Evolutionary conservation across 768 basidiomycete species (phyloP).

Genomic region (Amanita fuliginea): DNA sequence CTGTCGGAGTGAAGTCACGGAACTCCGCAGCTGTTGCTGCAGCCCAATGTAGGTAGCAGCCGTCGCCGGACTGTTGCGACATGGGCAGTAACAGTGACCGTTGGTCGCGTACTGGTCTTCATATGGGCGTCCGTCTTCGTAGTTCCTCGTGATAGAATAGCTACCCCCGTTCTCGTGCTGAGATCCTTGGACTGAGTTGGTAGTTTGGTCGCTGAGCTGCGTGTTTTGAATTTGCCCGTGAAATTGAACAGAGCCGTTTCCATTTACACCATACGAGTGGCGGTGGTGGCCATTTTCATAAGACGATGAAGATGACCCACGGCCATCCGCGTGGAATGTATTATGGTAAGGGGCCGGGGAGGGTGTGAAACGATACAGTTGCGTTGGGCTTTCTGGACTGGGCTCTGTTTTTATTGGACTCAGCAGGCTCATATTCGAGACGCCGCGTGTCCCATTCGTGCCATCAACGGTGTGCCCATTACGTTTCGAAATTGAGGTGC

Average conservation of each 20-base stretch:
- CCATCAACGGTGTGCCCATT: slow-evolving; percentile 21
- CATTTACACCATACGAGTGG: slow-evolving; percentile 19
- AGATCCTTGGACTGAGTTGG: slow-evolving; percentile 18
- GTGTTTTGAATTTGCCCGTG: slow-evolving; percentile 7
- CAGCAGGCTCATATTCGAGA: slow-evolving; percentile 28
- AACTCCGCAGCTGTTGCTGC: slow-evolving; percentile 50
- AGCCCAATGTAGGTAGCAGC: slow-evolving; percentile 50
- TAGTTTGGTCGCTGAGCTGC: slow-evolving; percentile 1
- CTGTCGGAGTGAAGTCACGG: slow-evolving; percentile 46
- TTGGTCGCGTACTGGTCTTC: slow-evolving; percentile 13
- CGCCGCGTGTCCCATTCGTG: slow-evolving; percentile 25
- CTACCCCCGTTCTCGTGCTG: slow-evolving; percentile 18
- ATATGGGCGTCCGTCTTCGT: slow-evolving; percentile 28
- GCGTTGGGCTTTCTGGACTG: slow-evolving; percentile 33
- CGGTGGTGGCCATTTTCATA: slow-evolving; percentile 25
- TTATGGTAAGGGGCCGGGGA: slow-evolving; percentile 44
- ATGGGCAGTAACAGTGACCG: slow-evolving; percentile 34
- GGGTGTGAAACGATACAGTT: slow-evolving; percentile 62
- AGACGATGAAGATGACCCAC: slow-evolving; percentile 23
- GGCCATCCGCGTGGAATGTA: slow-evolving; percentile 35
- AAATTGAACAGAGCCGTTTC: slow-evolving; percentile 12
- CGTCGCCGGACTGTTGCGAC: slow-evolving; percentile 50
- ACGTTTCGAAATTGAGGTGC: slow-evolving; percentile 32
- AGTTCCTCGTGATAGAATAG: slow-evolving; percentile 25
- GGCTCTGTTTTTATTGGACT: slow-evolving; percentile 65